Base-by-base conservation (phyloP, 305 asterid genomes). In the Rubia tinctorum region DNA sequence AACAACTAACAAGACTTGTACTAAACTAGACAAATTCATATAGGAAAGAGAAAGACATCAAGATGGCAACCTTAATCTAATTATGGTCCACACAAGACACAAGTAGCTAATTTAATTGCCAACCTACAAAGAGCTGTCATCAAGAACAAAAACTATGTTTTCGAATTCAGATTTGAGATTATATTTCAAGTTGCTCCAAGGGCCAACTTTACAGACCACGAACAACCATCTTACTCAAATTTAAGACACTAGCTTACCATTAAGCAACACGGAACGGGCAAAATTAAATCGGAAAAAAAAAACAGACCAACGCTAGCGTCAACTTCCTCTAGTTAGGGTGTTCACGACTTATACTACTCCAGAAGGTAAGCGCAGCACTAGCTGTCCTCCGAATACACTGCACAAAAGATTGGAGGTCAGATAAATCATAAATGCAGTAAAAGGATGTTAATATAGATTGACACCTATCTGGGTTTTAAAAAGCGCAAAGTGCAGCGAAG, bases 351-450 rank as follows among this genome's bases (percentile, higher is more conserved):
- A 84, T 64, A 84, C 86, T 51, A 80, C 88, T 73, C 88, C 86
- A 72, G 83, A 78, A 60, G 88, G 85, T 69, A 82, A 86, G 72
- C 86, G 86, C 70, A 82, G 63, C 66, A 84, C 86, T 63, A 84
- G 80, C 79, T 84, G 84, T 71, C 88, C 88, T 51, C 86, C 88
- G 10, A 84, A 81, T 68, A 84, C 86, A 76, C 88, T 82, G 86
- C 80, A 82, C 55, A n/a, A 10, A 23, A 17, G 7, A 61, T 18
- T 4, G 2, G 47, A 13, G 42, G 34, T 45, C 70, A 27, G 20
- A n/a, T n/a, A n/a, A n/a, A n/a, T n/a, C n/a, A 64, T 43, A 64
- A 47, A 45, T 0, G 7, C 15, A 8, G 6, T 39, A 5, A 17
- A 18, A 53, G 23, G 59, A 53, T 18, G 22, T 30, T 40, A 60